Evolutionary conservation across 169 alveolate species (phyloP), one percentile per base, ranked within the genome.

Genomic region (Cryptosporidium ubiquitum): DNA sequence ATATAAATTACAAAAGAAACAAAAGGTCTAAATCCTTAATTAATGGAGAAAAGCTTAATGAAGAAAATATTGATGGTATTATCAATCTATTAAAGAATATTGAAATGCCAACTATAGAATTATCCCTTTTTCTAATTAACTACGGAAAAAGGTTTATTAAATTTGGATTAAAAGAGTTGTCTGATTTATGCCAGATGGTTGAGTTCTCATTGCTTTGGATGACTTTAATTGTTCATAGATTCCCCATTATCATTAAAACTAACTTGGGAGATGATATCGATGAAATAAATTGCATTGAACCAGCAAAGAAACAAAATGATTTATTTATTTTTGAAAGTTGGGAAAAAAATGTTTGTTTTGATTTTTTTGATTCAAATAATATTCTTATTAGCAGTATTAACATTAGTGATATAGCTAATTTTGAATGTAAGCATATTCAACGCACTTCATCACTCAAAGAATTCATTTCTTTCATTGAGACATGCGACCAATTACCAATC

Each of bases 401-500:
- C 16, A 39, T n/a, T 26, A 47, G 31, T 23, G 12, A 35, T 18
- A n/a, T 26, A 20, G 23, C 61, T 39, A 23, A 58, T 40, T 31
- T 20, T 40, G 3, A 31, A 52, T 18, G 35, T 29, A 58, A 61
- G 20, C 29, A 7, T 61, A 35, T 58, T 40, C 79, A 66, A 16
- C 6, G 61, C 20, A 79, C 40, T 37, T 44, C 20, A 2, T 12
- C 20, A n/a, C 58, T 73, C 6, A 73, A 55, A 55, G 85, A 73
- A 0, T 58, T 60, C n/a, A 23, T 79, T 23, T 37, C 35, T 42
- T n/a, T 79, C 20, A 79, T 79, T n/a, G 89, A 79, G 23, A 44
- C 42, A 61, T 79, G 89, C 37, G 89, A 79, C 33, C 89, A 61
- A 39, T 16, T 79, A 23, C 89, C 89, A 42, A 40, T 79, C 26